Percentiles rank a stretch among this genome's conserved stretches.
phyloP scores from a whole-genome alignment of 305 asterid genomes.

The Solanum hybrid region DNA sequence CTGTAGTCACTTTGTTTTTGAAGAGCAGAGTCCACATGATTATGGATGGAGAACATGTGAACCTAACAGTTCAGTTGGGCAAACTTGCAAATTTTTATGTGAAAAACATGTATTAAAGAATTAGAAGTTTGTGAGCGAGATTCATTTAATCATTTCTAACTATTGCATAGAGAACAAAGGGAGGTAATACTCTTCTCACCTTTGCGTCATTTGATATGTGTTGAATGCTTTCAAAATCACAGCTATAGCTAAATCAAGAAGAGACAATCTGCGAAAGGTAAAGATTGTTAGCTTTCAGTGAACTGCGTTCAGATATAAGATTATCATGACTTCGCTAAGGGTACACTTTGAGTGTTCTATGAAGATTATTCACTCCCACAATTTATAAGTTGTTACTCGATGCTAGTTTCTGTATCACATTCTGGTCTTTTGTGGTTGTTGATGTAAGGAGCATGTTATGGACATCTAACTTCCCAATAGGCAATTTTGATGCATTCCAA shows the following conservation, averaged over 20 bases:
- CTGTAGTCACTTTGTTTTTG: background rate
- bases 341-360: background rate
- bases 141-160: background rate
- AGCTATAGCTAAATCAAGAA: background rate
- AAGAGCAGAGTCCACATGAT: slow-evolving; percentile 1
- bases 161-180: background rate
- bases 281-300: background rate
- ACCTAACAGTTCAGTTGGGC: background rate
- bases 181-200: background rate
- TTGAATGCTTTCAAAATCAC: background rate
- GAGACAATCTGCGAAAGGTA: background rate
- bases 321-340: background rate
- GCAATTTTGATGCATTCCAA: background rate
- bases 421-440: background rate
- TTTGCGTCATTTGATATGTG: background rate
- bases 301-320: background rate
- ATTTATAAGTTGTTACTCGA: background rate
- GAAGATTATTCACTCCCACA: background rate
- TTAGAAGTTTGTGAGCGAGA: background rate
- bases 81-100: background rate
- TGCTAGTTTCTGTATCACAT: background rate
- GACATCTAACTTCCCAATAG: background rate
- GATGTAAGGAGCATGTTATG: background rate
- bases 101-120: background rate
- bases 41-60: background rate